Conservation (phyloP, 495 filamentous ascomycete species). For the Hypomontagnella monticulosa region DNA sequence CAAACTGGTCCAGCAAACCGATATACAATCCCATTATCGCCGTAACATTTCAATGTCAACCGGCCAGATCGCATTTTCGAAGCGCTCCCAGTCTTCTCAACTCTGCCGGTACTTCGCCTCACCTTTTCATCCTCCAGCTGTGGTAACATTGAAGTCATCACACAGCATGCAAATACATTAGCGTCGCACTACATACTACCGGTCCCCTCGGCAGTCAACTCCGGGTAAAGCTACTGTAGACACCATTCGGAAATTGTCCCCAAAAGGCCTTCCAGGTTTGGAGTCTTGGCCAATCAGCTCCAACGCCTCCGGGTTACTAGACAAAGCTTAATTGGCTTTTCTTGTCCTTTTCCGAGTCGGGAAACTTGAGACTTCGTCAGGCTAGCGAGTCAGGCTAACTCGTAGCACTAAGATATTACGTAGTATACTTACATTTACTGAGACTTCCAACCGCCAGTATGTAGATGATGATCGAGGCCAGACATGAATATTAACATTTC, state of each 20-base stretch:
- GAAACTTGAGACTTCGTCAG: background rate
- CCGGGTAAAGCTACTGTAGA: slow-evolving; percentile 38
- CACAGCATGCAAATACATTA: slow-evolving; percentile 35
- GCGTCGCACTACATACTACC: slow-evolving; percentile 38
- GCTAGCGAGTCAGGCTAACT: slow-evolving; percentile 18
- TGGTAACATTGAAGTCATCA: slow-evolving; percentile 32
- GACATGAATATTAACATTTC: too few relatives aligned
- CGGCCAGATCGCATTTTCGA: slow-evolving; percentile 18
- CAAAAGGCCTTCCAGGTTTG: slow-evolving; percentile 17
- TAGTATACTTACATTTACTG: slow-evolving; percentile 5
- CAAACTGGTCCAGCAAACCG: background rate
- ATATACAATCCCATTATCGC: background rate
- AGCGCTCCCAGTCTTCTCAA: slow-evolving; percentile 13
- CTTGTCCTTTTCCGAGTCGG: slow-evolving; percentile 16
- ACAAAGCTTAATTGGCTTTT: slow-evolving; percentile 30
- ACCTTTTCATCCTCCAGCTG: slow-evolving; percentile 25
- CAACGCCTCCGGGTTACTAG: background rate
- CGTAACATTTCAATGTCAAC: slow-evolving; percentile 16
- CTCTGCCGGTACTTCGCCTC: slow-evolving; percentile 36
- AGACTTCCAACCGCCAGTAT: background rate
- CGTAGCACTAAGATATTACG: slow-evolving; percentile 7
- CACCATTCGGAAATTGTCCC: slow-evolving; percentile 31
- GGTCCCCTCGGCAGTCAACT: slow-evolving; percentile 37
- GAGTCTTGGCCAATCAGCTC: slow-evolving; percentile 21
- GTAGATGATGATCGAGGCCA: too few relatives aligned